These are phyloP conservation scores for rapeseed (Brassica napus) DNA, from an alignment of 345 rosid genomes.

Conservation along the genomic window Da-Ae NC_063440.1:24399501-24400000, in stretches of 20 bases:
- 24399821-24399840: neutral
- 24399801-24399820: conserved; percentile 11
- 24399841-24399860: conserved; percentile 16
- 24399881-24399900: conserved; percentile 6
- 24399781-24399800: conserved; percentile 30
- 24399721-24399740: neutral
- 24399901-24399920: neutral
- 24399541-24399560: too few relatives aligned
- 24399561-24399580: too few relatives aligned
- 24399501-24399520: neutral
- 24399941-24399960: neutral
- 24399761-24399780: conserved; percentile 3
- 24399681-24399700: too few relatives aligned
- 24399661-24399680: neutral
- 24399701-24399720: too few relatives aligned
- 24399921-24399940: neutral
- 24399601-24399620: too few relatives aligned
- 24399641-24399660: neutral
- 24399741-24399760: neutral
- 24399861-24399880: neutral
- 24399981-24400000: neutral
- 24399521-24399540: neutral
- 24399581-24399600: too few relatives aligned
- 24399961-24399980: neutral
- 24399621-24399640: too few relatives aligned